These are phyloP conservation scores for Mycena polygramma DNA, from an alignment of 768 basidiomycete species.

Conservation along the genomic window DNA sequence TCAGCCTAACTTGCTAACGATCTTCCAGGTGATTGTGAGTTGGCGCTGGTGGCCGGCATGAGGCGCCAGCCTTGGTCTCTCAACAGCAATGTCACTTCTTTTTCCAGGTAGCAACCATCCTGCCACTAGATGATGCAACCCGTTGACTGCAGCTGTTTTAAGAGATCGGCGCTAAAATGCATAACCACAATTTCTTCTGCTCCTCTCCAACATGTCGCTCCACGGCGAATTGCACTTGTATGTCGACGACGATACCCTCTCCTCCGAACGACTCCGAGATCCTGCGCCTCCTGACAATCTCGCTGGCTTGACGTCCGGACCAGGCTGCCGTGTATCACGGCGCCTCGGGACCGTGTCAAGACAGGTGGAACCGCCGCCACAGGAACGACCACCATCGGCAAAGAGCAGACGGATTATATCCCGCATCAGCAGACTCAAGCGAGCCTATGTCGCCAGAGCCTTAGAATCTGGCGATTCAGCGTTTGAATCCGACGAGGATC, in stretches of 20 bases:
- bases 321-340: constrained; percentile 14
- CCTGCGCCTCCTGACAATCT: neutral
- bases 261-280: neutral
- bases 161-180: neutral
- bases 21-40: too few species aligned
- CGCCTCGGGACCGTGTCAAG: constrained; percentile 25
- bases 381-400: neutral
- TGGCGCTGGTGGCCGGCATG: too few species aligned
- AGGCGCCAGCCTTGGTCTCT: neutral
- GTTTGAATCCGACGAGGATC: neutral
- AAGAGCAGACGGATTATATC: neutral
- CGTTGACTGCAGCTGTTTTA: neutral
- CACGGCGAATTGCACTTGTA: neutral
- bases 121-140: neutral
- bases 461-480: neutral
- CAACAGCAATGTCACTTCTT: constrained; percentile 21
- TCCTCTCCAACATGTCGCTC: neutral
- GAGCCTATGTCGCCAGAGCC: neutral
- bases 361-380: neutral
- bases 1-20: too few species aligned
- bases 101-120: constrained; percentile 21
- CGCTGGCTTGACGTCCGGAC: neutral
- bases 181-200: neutral
- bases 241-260: neutral
- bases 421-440: constrained; percentile 7